phyloP scores from a whole-genome alignment of 2,329 filamentous ascomycete species.

The Ascochyta lentis region DNA sequence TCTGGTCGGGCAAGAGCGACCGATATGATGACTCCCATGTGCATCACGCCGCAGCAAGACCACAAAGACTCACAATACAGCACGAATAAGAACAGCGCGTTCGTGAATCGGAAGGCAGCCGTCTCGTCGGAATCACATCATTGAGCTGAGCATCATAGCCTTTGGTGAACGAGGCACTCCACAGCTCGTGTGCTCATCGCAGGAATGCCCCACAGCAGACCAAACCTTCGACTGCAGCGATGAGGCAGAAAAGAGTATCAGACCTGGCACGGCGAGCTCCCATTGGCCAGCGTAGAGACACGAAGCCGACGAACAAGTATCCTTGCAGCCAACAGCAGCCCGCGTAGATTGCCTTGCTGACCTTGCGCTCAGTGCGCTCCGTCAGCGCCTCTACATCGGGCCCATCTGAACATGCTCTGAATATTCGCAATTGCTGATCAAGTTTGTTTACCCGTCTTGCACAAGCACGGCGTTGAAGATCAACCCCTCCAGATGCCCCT shows the following conservation, averaged over 20 bases:
- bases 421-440: slow-evolving; percentile 12
- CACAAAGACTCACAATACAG: slow-evolving; percentile 18
- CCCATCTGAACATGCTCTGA: slow-evolving; percentile 27
- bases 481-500: slow-evolving; percentile 27
- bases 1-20: slow-evolving; percentile 17
- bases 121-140: slow-evolving; percentile 2
- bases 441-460: slow-evolving; percentile 10
- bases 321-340: slow-evolving; percentile 36
- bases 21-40: slow-evolving; percentile 32
- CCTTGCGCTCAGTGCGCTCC: slow-evolving; percentile 15
- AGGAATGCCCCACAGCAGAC: slow-evolving; percentile 40
- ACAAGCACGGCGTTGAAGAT: slow-evolving; percentile 13
- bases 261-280: slow-evolving; percentile 18
- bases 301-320: slow-evolving; percentile 25
- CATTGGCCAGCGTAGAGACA: slow-evolving; percentile 40
- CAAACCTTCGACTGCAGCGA: slow-evolving; percentile 35
- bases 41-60: slow-evolving; percentile 18
- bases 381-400: slow-evolving; percentile 22
- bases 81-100: slow-evolving; percentile 12
- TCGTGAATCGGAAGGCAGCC: slow-evolving; percentile 5
- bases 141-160: slow-evolving; percentile 7
- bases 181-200: slow-evolving; percentile 35
- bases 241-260: slow-evolving; percentile 37
- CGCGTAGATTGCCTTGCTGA: slow-evolving; percentile 30
- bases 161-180: slow-evolving; percentile 11